Conservation (phyloP, 2,329 filamentous ascomycete species). For the Zymoseptoria crescenta region DNA sequence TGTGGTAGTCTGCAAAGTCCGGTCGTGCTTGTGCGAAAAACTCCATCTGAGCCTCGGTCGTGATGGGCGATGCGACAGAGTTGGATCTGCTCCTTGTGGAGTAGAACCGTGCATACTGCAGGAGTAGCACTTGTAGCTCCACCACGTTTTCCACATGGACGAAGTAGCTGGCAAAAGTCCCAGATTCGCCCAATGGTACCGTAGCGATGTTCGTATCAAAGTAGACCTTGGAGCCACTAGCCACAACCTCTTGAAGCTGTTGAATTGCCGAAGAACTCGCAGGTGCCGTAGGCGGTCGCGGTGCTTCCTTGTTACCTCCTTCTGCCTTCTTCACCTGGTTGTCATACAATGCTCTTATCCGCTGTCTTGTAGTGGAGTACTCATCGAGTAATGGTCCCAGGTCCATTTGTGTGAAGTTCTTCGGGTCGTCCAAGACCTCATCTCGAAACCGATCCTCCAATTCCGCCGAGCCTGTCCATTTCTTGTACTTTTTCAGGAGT, state of each 20-base stretch:
- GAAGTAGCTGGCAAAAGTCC: slow-evolving; percentile 45
- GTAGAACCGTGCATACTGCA: slow-evolving; percentile 42
- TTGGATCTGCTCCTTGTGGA: slow-evolving; percentile 23
- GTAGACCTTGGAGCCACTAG: slow-evolving; percentile 35
- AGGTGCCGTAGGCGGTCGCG: slow-evolving; percentile 13
- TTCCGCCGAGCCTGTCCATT: slow-evolving; percentile 69
- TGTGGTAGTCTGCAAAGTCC: slow-evolving; percentile 32
- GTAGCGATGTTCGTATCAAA: slow-evolving; percentile 45
- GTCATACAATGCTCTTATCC: slow-evolving; percentile 39
- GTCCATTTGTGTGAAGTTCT: slow-evolving; percentile 64
- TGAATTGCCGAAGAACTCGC: slow-evolving; percentile 23
- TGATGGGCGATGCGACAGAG: slow-evolving; percentile 17
- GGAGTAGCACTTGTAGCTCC: slow-evolving; percentile 45
- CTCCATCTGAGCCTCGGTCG: slow-evolving; percentile 17
- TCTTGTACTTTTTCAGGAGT: slow-evolving; percentile 79
- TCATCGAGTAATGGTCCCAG: slow-evolving; percentile 46
- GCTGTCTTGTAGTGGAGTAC: slow-evolving; percentile 41
- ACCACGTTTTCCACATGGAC: slow-evolving; percentile 48
- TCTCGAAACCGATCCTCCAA: slow-evolving; percentile 60
- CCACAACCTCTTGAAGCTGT: slow-evolving; percentile 33
- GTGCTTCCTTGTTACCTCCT: slow-evolving; percentile 7
- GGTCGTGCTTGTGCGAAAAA: slow-evolving; percentile 16
- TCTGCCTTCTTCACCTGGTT: slow-evolving; percentile 19
- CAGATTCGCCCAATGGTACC: slow-evolving; percentile 39
- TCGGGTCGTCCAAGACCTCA: slow-evolving; percentile 56